phyloP scores from a whole-genome alignment of 345 rosid species.

The Camelina sativa region DNA sequence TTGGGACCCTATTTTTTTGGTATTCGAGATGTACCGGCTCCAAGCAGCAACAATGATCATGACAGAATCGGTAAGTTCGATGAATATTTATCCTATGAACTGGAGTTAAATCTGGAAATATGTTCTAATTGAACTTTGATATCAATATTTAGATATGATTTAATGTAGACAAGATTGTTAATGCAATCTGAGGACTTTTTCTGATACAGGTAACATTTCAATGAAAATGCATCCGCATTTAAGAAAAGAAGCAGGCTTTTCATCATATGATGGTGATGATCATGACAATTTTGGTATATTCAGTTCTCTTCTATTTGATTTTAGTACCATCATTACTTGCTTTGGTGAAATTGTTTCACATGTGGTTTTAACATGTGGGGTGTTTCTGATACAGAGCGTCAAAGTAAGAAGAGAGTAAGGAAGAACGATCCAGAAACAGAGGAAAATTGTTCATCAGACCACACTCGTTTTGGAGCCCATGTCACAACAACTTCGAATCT shows the following conservation, averaged over 20 bases:
- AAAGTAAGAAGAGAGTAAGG: conserved; percentile 30
- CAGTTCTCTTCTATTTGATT: conserved; percentile 15
- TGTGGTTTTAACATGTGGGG: background rate
- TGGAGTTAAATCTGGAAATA: conserved; percentile 1
- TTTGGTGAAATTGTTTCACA: background rate
- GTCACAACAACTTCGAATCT: conserved; percentile 33
- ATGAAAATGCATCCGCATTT: background rate
- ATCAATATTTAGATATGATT: background rate
- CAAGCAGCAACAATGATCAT: conserved; percentile 27
- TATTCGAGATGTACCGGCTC: conserved; percentile 8
- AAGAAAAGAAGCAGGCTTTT: conserved; percentile 25
- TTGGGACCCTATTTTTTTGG: conserved; percentile 19
- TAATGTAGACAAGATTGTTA: background rate
- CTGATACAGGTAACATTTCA: conserved; percentile 20
- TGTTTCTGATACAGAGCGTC: conserved; percentile 31
- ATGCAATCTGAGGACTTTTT: conserved; percentile 4
- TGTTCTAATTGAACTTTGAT: background rate
- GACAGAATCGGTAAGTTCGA: conserved; percentile 25
- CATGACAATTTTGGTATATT: conserved; percentile 23
- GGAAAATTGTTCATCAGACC: conserved; percentile 3
- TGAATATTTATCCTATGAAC: background rate
- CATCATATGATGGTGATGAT: conserved; percentile 19
- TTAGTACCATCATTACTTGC: conserved; percentile 15
- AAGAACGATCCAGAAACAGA: conserved; percentile 25
- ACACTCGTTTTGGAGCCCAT: conserved; percentile 26